phyloP scores from a whole-genome alignment of 1,284 basidiomycete species.

The Stygiomarasmius scandens region DNA sequence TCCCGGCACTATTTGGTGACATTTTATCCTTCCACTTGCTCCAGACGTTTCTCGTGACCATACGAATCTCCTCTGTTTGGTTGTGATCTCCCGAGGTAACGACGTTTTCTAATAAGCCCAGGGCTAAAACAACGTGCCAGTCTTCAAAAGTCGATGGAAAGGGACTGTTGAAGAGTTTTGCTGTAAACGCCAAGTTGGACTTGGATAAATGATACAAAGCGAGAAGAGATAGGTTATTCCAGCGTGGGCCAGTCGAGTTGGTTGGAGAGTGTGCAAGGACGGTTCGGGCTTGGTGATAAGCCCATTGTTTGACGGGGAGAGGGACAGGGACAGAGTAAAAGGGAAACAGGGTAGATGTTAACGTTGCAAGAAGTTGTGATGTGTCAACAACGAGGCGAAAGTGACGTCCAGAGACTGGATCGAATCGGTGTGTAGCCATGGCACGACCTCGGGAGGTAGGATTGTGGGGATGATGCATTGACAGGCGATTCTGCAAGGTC shows the following conservation, averaged over 20 bases:
- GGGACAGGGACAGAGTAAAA: constrained; percentile 12
- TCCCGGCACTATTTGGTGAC: constrained; percentile 14
- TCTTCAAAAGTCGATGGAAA: constrained; percentile 7
- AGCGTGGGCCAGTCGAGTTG: constrained; percentile 29
- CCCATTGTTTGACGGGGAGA: constrained; percentile 29
- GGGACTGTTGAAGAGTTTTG: constrained; percentile 18
- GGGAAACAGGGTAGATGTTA: constrained; percentile 21
- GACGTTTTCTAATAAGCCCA: constrained; percentile 23
- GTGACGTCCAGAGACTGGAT: constrained; percentile 8
- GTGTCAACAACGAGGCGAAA: constrained; percentile 16
- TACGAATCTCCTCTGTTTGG: constrained; percentile 24
- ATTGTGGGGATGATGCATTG: neutral
- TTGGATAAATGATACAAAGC: constrained; percentile 26
- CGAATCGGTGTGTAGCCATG: constrained; percentile 11
- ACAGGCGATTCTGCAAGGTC: constrained; percentile 27
- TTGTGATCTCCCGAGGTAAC: constrained; percentile 6
- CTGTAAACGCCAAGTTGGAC: constrained; percentile 27
- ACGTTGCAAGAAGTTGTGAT: constrained; percentile 26
- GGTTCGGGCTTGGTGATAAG: constrained; percentile 23
- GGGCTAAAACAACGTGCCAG: constrained; percentile 21
- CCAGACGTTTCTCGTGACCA: constrained; percentile 42
- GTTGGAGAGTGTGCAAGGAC: constrained; percentile 25
- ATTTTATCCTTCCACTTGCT: constrained; percentile 37
- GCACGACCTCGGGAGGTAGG: neutral
- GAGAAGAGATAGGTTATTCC: constrained; percentile 38